Evolutionary conservation across 2,329 filamentous ascomycete genomes (phyloP).

Genomic region (Coniochaeta sp.): DNA sequence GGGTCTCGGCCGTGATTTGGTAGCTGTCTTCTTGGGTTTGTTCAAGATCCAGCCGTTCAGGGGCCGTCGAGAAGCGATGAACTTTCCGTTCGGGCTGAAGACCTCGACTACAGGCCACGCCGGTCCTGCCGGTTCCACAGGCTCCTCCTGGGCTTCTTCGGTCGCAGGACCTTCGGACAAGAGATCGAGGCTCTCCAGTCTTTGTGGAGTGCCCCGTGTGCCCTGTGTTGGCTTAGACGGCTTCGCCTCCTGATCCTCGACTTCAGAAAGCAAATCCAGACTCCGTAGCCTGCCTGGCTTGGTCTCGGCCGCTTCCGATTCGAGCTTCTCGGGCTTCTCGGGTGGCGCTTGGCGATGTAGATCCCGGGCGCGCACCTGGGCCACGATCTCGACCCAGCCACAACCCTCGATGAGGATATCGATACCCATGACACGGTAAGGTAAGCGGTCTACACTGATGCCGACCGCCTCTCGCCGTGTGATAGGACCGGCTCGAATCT

Average conservation of each 20-base stretch:
- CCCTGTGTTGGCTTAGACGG: conserved; percentile 10
- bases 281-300: conserved; percentile 12
- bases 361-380: conserved; percentile 64
- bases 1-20: conserved; percentile 53
- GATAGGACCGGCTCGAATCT: conserved; percentile 65
- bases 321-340: conserved; percentile 4
- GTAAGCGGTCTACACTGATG: conserved; percentile 59
- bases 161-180: conserved; percentile 2
- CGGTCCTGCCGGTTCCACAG: conserved; percentile 25
- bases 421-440: conserved; percentile 70
- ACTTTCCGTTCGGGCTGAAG: conserved; percentile 78
- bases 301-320: conserved; percentile 7
- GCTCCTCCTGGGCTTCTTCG: conserved; percentile 9
- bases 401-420: conserved; percentile 89
- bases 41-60: conserved; percentile 65
- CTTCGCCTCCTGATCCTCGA: not conserved
- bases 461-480: conserved; percentile 56
- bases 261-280: conserved; percentile 15
- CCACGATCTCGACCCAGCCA: conserved; percentile 85
- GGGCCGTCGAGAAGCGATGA: conserved; percentile 58
- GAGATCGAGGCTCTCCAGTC: conserved; percentile 4
- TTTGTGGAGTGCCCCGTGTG: conserved; percentile 12
- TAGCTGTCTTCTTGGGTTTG: conserved; percentile 42
- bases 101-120: conserved; percentile 72
- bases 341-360: conserved; percentile 19